Conservation (phyloP, 257 asterid genomes). For the Linderniella brevidens region DNA sequence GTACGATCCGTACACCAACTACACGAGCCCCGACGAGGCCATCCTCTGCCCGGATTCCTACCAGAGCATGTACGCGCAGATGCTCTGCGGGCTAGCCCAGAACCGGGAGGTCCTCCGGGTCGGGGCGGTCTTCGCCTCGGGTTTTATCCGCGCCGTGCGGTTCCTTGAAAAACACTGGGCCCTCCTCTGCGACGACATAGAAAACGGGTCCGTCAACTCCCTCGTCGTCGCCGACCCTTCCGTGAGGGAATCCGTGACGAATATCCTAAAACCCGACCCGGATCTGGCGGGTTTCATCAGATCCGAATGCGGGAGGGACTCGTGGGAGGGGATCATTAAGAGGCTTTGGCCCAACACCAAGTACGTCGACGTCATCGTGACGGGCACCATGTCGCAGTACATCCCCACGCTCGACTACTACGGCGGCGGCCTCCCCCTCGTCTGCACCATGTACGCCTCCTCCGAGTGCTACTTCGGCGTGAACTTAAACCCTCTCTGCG, state of each 20-base stretch:
- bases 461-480: slow-evolving; percentile 90
- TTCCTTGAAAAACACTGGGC: slow-evolving; percentile 69
- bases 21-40: slow-evolving; percentile 81
- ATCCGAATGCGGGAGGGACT: slow-evolving; percentile 32
- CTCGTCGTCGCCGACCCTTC: slow-evolving; percentile 31
- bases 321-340: slow-evolving; percentile 73
- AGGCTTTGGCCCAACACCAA: slow-evolving; percentile 84
- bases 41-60: slow-evolving; percentile 73
- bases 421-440: slow-evolving; percentile 73
- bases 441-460: slow-evolving; percentile 88
- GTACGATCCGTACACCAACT: slow-evolving; percentile 78
- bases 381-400: slow-evolving; percentile 92
- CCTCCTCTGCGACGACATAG: slow-evolving; percentile 47
- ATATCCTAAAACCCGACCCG: slow-evolving; percentile 46
- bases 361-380: slow-evolving; percentile 75
- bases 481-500: slow-evolving; percentile 69
- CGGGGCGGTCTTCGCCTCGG: slow-evolving; percentile 94
- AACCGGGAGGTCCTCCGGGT: slow-evolving; percentile 66
- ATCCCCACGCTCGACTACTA: slow-evolving; percentile 76
- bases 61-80: slow-evolving; percentile 91
- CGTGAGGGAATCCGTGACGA: slow-evolving; percentile 36
- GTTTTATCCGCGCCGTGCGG: slow-evolving; percentile 71
- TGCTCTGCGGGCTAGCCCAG: slow-evolving; percentile 72
- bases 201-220: slow-evolving; percentile 41
- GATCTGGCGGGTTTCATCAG: slow-evolving; percentile 45